Evolutionary conservation across 129 eudicot species (phyloP).

Genomic region (Helichrysum umbraculigerum): DNA sequence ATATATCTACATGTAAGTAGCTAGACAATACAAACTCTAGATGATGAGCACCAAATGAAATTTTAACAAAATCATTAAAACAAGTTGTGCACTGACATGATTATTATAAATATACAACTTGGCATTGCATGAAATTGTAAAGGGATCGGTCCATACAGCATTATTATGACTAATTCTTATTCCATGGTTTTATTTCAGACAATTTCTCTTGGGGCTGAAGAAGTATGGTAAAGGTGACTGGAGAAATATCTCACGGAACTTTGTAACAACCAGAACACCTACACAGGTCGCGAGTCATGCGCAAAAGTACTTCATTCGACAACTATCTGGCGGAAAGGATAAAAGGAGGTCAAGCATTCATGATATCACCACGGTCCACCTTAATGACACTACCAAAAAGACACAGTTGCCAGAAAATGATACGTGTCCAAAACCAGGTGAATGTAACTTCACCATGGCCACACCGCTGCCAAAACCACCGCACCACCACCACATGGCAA

Average conservation of each 20-base stretch:
- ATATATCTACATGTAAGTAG: no score
- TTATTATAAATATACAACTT: background rate
- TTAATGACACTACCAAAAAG: slow-evolving; percentile 44
- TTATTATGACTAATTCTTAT: background rate
- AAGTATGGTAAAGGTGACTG: slow-evolving; percentile 95
- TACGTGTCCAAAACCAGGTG: slow-evolving; percentile 25
- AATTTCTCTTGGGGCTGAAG: slow-evolving; percentile 77
- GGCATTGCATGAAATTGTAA: background rate
- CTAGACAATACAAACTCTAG: background rate
- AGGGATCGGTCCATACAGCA: background rate
- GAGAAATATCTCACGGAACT: slow-evolving; percentile 83
- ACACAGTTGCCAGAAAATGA: slow-evolving; percentile 33
- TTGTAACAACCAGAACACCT: slow-evolving; percentile 80
- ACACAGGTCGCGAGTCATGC: slow-evolving; percentile 98
- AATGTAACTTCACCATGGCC: slow-evolving; percentile 14
- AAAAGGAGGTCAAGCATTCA: slow-evolving; percentile 90
- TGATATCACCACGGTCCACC: slow-evolving; percentile 75
- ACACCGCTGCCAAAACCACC: slow-evolving; percentile 27
- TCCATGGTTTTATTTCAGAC: slow-evolving; percentile 44
- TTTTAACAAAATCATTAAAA: background rate
- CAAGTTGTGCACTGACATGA: background rate
- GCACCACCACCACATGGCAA: slow-evolving; percentile 35
- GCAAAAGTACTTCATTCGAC: slow-evolving; percentile 84
- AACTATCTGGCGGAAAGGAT: slow-evolving; percentile 75
- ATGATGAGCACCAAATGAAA: background rate